phyloP scores from a whole-genome alignment of 345 rosid species.

The Boechera divaricarpa region DNA sequence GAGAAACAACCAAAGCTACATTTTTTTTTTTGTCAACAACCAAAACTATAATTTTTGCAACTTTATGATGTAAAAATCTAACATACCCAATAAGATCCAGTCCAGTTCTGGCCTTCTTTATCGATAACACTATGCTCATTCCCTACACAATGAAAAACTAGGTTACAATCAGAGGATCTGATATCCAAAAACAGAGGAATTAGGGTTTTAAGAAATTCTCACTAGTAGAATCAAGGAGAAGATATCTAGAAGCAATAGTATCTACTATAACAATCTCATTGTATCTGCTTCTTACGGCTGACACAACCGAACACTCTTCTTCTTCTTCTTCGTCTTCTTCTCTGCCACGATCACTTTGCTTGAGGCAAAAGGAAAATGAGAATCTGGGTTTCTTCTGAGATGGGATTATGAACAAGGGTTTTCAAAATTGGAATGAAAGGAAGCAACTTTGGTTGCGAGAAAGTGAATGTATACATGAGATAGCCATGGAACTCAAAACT shows the following conservation, averaged over 20 bases:
- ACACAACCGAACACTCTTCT: slow-evolving; percentile 58
- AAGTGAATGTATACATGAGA: slow-evolving; percentile 33
- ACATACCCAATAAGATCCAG: slow-evolving; percentile 80
- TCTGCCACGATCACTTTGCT: slow-evolving; percentile 17
- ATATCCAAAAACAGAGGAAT: neutral
- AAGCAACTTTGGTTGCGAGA: slow-evolving; percentile 27
- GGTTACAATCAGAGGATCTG: slow-evolving; percentile 15
- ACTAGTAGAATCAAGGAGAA: slow-evolving; percentile 87
- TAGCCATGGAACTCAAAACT: slow-evolving; percentile 35
- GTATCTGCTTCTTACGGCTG: slow-evolving; percentile 62
- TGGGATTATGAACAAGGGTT: slow-evolving; percentile 32
- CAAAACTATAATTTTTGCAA: neutral
- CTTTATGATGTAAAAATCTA: neutral
- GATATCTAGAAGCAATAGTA: slow-evolving; percentile 61
- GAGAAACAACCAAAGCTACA: neutral
- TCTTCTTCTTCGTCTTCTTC: slow-evolving; percentile 45
- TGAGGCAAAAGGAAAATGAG: slow-evolving; percentile 39
- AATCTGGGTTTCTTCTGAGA: slow-evolving; percentile 36
- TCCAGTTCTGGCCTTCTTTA: slow-evolving; percentile 73
- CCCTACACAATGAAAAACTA: slow-evolving; percentile 45
- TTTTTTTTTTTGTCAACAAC: no score
- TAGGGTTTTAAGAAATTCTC: neutral
- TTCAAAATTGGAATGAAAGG: slow-evolving; percentile 23
- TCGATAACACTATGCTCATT: slow-evolving; percentile 76
- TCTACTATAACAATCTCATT: slow-evolving; percentile 81